phyloP scores from a whole-genome alignment of 2,329 filamentous ascomycete species.

The Ceratocystis alfenasii region DNA sequence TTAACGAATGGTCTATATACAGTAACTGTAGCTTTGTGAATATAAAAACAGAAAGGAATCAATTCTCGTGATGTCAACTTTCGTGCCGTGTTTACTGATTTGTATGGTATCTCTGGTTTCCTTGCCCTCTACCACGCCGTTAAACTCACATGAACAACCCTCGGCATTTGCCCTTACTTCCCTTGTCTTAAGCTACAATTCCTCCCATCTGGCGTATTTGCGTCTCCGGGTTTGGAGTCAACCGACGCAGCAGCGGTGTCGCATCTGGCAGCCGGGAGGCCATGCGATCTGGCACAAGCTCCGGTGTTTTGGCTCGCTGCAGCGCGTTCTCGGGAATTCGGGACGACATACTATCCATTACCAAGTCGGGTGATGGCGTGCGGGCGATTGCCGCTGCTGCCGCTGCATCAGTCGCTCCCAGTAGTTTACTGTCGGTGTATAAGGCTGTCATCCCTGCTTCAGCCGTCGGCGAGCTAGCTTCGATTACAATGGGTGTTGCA shows the following conservation, averaged over 20 bases:
- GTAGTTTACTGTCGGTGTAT: background rate
- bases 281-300: slow-evolving; percentile 52
- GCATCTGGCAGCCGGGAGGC: slow-evolving; percentile 43
- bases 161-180: background rate
- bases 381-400: slow-evolving; percentile 23
- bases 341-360: slow-evolving; percentile 20
- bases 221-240: slow-evolving; percentile 40
- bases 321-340: slow-evolving; percentile 31
- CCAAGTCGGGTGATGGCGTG: slow-evolving; percentile 39
- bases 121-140: background rate
- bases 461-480: slow-evolving; percentile 31
- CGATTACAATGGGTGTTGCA: slow-evolving; percentile 33
- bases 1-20: slow-evolving; percentile 12
- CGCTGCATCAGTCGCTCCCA: background rate
- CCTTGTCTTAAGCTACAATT: slow-evolving; percentile 24
- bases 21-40: slow-evolving; percentile 4
- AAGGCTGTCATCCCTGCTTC: slow-evolving; percentile 6
- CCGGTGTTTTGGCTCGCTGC: slow-evolving; percentile 44
- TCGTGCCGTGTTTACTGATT: background rate
- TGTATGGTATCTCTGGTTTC: background rate
- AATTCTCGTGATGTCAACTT: too few species aligned
- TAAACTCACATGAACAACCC: too few species aligned
- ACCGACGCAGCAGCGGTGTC: slow-evolving; percentile 32
- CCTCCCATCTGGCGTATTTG: slow-evolving; percentile 29
- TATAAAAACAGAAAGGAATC: background rate